Evolutionary conservation across 805 yeast species (phyloP).

Genomic region (Ogataea paraovalis): DNA sequence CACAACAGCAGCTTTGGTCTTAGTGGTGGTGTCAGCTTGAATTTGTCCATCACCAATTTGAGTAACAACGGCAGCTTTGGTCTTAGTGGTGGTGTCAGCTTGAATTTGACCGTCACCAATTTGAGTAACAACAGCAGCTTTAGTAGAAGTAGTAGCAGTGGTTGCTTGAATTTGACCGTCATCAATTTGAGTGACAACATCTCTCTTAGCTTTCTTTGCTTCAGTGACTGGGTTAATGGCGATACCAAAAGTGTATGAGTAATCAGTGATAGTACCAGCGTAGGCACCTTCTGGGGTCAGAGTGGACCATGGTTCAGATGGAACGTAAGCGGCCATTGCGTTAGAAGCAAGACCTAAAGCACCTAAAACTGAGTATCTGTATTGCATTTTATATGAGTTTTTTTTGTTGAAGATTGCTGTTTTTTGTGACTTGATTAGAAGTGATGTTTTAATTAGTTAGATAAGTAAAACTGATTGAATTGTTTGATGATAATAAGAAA

Average conservation of each 20-base stretch:
- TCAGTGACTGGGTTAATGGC: slow-evolving; percentile 51
- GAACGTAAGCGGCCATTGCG: slow-evolving; percentile 58
- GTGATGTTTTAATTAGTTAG: too few relatives aligned
- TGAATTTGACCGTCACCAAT: slow-evolving; percentile 43
- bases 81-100: slow-evolving; percentile 25
- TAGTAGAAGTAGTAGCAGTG: slow-evolving; percentile 35
- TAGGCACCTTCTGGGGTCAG: slow-evolving; percentile 59
- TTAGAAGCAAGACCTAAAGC: slow-evolving; percentile 41
- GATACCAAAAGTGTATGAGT: slow-evolving; percentile 63
- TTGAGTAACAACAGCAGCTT: slow-evolving; percentile 40
- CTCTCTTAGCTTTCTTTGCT: slow-evolving; percentile 20
- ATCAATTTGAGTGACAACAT: slow-evolving; percentile 44
- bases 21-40: slow-evolving; percentile 27
- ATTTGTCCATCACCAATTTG: slow-evolving; percentile 46
- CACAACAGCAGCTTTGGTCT: slow-evolving; percentile 38
- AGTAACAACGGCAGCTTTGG: slow-evolving; percentile 35
- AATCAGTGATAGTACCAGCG: slow-evolving; percentile 54
- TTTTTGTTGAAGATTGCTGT: neutral
- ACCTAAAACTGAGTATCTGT: slow-evolving; percentile 25
- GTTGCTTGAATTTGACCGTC: slow-evolving; percentile 55
- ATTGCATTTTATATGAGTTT: slow-evolving; percentile 19
- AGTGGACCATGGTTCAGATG: slow-evolving; percentile 66
- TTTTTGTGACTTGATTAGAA: neutral
- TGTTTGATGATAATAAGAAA: slow-evolving; percentile 8
- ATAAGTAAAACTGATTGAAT: neutral